Base-by-base conservation (phyloP, 23 red algal genomes). In the Chondrus crispus region DNA sequence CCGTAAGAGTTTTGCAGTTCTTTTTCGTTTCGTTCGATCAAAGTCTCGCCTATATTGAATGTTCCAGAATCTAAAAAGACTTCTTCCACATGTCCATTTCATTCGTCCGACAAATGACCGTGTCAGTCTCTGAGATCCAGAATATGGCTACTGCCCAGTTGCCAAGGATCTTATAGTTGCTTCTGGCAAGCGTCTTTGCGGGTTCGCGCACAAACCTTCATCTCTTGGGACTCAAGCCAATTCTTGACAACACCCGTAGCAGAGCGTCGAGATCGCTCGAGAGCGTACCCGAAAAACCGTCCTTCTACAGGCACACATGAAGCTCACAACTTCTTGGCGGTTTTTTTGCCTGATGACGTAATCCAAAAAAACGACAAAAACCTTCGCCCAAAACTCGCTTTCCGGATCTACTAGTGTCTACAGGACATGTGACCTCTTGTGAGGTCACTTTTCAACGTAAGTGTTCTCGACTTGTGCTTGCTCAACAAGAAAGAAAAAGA, bases 291-390 rank as follows among this genome's bases (percentile, higher is more conserved):
- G 49, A 11, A 55, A 33, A 32, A 43, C 4, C 26, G 53, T 79
- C 68, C 60, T 28, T 20, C 68, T 37, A 73, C 85, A 89, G 13
- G 55, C 85, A 10, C 43, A 78, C 68, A 89, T 58, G 69, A 78
- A 89, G 45, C 62, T 55, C 5, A 66, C 18, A 32, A 8, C 7
- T 32, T 32, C 0, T 66, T 66, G 60, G 0, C 9, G 8, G 26
- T 66, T 66, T 13, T 75, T 42, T 14, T 39, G 30, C 13, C 38
- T 38, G 47, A 78, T 35, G 19, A 77, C 10, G 71, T 77, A 89
- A 44, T 89, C 85, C 35, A 89, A 42, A 28, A 33, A 89, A 24
- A 54, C 85, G 29, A 89, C 57, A 46, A 72, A 89, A 22, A 66
- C 47, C 13, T 46, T 76, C 57, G 68, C 64, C 85, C 85, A 89